These are phyloP conservation scores for Hibiscus trionum DNA, from an alignment of 345 rosid genomes.

Conservation along the genomic window DNA sequence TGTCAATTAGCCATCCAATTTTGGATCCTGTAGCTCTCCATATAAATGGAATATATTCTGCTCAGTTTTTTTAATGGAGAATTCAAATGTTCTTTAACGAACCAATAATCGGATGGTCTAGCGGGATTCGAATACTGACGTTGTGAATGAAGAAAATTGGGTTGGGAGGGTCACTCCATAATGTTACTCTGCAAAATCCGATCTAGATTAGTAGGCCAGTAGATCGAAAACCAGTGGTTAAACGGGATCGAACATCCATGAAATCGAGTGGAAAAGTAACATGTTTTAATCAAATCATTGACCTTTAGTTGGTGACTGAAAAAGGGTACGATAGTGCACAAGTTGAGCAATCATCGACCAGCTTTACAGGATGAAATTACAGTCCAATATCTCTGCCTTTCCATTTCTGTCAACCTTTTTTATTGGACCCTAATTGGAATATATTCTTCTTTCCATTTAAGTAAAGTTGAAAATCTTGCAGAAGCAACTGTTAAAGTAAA, in stretches of 20 bases:
- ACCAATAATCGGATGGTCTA: too few species aligned
- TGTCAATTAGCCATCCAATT: not conserved
- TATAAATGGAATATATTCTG: not conserved
- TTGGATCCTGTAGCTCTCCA: not conserved
- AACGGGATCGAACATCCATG: too few species aligned
- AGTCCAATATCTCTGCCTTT: not conserved
- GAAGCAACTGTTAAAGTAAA: not conserved
- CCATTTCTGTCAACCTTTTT: not conserved
- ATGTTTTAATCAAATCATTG: not conserved
- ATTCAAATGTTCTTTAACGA: not conserved
- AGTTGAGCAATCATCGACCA: not conserved
- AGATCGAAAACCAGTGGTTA: not conserved
- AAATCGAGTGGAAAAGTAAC: not conserved
- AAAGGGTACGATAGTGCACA: not conserved
- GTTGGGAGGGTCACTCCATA: not conserved
- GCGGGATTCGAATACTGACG: too few species aligned
- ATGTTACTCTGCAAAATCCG: too few species aligned
- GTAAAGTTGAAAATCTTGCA: not conserved
- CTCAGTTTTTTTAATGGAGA: not conserved
- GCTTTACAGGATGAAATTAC: not conserved
- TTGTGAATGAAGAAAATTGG: too few species aligned
- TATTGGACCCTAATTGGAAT: not conserved
- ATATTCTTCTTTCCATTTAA: not conserved
- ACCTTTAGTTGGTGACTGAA: not conserved
- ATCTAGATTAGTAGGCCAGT: too few species aligned